Evolutionary conservation across 139 green algal species (phyloP), one percentile per base, ranked within the genome.

Genomic region (Tetradesmus obliquus): DNA sequence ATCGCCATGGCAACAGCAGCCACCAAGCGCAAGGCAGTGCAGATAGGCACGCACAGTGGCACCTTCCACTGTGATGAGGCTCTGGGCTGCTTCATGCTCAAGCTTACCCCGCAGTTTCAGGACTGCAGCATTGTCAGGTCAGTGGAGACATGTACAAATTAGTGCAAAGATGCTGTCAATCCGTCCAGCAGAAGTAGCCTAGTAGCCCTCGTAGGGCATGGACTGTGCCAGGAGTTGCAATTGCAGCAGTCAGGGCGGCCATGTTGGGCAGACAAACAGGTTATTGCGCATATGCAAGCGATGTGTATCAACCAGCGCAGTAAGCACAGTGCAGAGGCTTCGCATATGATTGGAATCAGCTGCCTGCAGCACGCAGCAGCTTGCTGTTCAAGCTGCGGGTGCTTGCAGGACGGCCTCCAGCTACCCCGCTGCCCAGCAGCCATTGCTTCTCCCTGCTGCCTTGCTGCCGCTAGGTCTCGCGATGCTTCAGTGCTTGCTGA

Each of bases 41-140:
- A 89, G 15, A 98, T 98, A n/a, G 97, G 97, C 74, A 99, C 97
- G 0, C 98, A 99, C 93, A 97, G 94, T 60, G 98, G 98, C 24
- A 96, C 95, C 1, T 99, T 99, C 92, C 98, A 99, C 92, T 99
- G 98, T 94, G 98, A 99, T 90, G 98, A 99, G 94, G 98, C 97
- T 0, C 93, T 99, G 15, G 98, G 98, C 1, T 99, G 97, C 94
- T 99, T 95, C 93, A 86, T 99, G 93, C 94, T 99, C 5, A 87
- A 92, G 55, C 94, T 96, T 17, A 98, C 96, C 0, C 8, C 91
- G 2, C 8, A 84, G 4, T 99, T 97, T 84, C 10, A 13, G 3
- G 86, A 90, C 71, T 84, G 86, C 71, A 81, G 80, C 45, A 71
- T 90, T 8, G 86, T 90, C 8, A 69, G 84, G 57, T 79, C 3